Evolutionary conservation across 2,329 filamentous ascomycete species (phyloP).

Genomic region (Alternaria metachromatica): DNA sequence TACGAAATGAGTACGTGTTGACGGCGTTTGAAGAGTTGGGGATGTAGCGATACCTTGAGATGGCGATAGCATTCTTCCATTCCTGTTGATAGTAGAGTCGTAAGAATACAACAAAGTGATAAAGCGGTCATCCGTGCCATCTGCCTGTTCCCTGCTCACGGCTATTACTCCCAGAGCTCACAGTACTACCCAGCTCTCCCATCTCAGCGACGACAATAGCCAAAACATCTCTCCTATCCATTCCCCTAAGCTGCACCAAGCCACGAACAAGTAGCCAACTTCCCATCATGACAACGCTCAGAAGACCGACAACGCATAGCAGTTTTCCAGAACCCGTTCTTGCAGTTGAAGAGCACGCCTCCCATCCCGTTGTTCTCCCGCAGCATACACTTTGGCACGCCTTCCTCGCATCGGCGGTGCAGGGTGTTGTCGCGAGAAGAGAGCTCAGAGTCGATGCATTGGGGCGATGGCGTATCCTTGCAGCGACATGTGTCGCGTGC

Average conservation of each 20-base stretch:
- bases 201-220: background rate
- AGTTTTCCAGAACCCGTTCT: constrained; percentile 4
- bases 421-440: background rate
- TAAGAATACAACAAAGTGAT: background rate
- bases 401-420: background rate
- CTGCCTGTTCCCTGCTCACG: background rate
- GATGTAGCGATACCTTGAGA: background rate
- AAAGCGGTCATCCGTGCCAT: background rate
- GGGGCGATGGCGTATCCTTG: background rate
- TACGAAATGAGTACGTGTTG: background rate
- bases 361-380: background rate
- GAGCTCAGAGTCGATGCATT: background rate
- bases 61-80: background rate
- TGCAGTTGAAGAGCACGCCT: constrained; percentile 9
- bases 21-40: background rate
- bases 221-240: no score
- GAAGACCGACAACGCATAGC: background rate
- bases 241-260: background rate
- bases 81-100: background rate
- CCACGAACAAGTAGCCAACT: background rate
- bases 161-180: background rate
- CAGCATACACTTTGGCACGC: constrained; percentile 5
- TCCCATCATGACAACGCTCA: constrained; percentile 3
- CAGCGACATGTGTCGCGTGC: background rate
- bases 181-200: background rate